Percentiles rank a stretch among this genome's conserved stretches.
These are phyloP conservation scores for Ceratobasidium sp. DNA, from an alignment of 1,284 basidiomycete genomes.

Conservation along the genomic window DNA sequence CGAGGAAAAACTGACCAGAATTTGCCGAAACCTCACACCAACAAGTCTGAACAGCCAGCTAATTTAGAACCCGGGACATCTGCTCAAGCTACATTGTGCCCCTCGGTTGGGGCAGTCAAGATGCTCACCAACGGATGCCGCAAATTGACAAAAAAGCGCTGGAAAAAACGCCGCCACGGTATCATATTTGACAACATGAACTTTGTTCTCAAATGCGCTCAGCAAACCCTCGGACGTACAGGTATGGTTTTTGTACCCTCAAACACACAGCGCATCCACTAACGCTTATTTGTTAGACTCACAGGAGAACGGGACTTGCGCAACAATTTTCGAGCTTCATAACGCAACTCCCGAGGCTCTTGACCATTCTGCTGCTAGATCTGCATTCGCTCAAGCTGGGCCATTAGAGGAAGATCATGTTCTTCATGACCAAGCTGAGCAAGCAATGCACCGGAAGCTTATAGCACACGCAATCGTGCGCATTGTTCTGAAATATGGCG, in stretches of 20 bases:
- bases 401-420: slow-evolving; percentile 48
- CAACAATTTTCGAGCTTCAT: neutral
- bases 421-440: slow-evolving; percentile 47
- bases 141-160: neutral
- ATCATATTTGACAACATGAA: slow-evolving; percentile 57
- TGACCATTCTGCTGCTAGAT: neutral
- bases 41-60: neutral
- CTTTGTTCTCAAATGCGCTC: slow-evolving; percentile 50
- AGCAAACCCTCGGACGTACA: slow-evolving; percentile 54
- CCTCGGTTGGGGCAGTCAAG: neutral
- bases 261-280: neutral
- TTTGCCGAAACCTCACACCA: neutral
- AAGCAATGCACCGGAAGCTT: slow-evolving; percentile 42
- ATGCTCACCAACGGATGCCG: neutral
- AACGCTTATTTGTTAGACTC: neutral
- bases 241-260: slow-evolving; percentile 44
- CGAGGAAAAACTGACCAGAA: neutral
- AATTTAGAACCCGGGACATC: neutral
- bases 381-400: neutral
- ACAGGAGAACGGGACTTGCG: slow-evolving; percentile 12
- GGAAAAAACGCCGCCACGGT: slow-evolving; percentile 42
- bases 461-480: slow-evolving; percentile 52
- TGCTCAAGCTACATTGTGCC: neutral
- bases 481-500: slow-evolving; percentile 53
- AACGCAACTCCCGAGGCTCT: slow-evolving; percentile 42